A percentile compares a stretch with the other conserved stretches of the same genome.
Conservation (phyloP, 179 eudicot species). For the Beta macrorhiza region DNA sequence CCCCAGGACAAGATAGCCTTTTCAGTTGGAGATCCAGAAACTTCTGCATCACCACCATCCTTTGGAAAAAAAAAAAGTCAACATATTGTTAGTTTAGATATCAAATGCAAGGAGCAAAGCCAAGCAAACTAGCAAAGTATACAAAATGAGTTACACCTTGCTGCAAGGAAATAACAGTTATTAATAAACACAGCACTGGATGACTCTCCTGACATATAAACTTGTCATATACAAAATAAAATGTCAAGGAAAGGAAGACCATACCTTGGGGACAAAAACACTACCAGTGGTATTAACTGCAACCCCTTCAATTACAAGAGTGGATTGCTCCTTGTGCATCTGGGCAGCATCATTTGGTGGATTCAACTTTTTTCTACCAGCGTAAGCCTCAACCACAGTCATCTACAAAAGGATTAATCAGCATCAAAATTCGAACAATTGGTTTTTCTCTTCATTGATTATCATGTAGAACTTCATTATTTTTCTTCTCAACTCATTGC, state of each 20-base stretch:
- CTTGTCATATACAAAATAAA: not conserved
- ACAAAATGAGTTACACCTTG: not conserved
- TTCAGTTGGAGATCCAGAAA: slow-evolving; percentile 95
- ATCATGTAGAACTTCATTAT: not conserved
- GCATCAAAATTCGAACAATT: too few species aligned
- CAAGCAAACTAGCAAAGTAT: not conserved
- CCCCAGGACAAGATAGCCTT: slow-evolving; percentile 90
- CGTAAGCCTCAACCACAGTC: slow-evolving; percentile 89
- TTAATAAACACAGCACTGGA: not conserved
- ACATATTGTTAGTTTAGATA: not conserved
- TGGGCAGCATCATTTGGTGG: slow-evolving; percentile 53
- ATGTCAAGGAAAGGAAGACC: slow-evolving; percentile 5
- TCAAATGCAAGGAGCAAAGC: slow-evolving; percentile 1
- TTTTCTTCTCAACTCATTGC: not conserved
- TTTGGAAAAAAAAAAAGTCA: slow-evolving; percentile 26
- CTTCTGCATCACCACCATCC: slow-evolving; percentile 59
- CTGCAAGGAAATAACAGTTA: not conserved
- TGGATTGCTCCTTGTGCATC: slow-evolving; percentile 39
- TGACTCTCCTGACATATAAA: not conserved
- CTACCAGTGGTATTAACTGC: slow-evolving; percentile 87
- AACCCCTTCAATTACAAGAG: slow-evolving; percentile 72
- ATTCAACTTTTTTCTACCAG: slow-evolving; percentile 59
- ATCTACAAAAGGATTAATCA: slow-evolving; percentile 40
- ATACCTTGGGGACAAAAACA: slow-evolving; percentile 72
- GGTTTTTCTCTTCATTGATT: not conserved